phyloP scores from a whole-genome alignment of 2,329 filamentous ascomycete species.

The Pezicula rhizophila region DNA sequence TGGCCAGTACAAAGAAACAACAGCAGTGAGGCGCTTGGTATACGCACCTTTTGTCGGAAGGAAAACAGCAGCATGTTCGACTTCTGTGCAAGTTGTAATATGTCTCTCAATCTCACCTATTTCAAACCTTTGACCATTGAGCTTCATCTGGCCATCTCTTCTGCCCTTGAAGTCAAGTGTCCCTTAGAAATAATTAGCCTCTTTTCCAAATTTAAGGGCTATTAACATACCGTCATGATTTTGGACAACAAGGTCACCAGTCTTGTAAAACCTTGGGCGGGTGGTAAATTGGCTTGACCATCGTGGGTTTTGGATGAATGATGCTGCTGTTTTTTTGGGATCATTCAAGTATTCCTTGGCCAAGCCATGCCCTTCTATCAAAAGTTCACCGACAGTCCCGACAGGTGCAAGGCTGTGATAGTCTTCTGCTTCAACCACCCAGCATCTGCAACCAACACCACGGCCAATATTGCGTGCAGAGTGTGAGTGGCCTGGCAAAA shows the following conservation, averaged over 20 bases:
- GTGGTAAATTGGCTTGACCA: constrained; percentile 6
- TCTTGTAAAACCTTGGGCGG: constrained; percentile 23
- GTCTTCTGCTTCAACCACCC: constrained; percentile 4
- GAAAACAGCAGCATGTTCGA: constrained; percentile 40
- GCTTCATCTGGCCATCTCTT: constrained; percentile 58
- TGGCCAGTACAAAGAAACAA: constrained; percentile 43
- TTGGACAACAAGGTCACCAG: constrained; percentile 34
- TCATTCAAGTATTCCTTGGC: constrained; percentile 8
- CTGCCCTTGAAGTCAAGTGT: constrained; percentile 56
- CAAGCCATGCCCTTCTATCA: constrained; percentile 5
- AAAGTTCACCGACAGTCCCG: constrained; percentile 4
- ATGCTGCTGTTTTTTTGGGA: neutral
- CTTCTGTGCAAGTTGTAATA: neutral
- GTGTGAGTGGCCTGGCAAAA: too few species aligned
- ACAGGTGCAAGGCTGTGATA: constrained; percentile 1
- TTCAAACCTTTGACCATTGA: constrained; percentile 57
- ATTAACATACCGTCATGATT: constrained; percentile 37
- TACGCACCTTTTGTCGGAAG: constrained; percentile 42
- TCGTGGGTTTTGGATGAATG: constrained; percentile 6
- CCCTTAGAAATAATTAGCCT: constrained; percentile 16
- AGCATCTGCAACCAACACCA: constrained; percentile 1
- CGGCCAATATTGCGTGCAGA: neutral
- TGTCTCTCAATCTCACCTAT: constrained; percentile 50
- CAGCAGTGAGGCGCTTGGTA: constrained; percentile 42
- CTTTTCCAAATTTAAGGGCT: too few species aligned